Evolutionary conservation across 768 basidiomycete species (phyloP), one percentile per base, ranked within the genome.

Genomic region (Chalciporus piperatus): DNA sequence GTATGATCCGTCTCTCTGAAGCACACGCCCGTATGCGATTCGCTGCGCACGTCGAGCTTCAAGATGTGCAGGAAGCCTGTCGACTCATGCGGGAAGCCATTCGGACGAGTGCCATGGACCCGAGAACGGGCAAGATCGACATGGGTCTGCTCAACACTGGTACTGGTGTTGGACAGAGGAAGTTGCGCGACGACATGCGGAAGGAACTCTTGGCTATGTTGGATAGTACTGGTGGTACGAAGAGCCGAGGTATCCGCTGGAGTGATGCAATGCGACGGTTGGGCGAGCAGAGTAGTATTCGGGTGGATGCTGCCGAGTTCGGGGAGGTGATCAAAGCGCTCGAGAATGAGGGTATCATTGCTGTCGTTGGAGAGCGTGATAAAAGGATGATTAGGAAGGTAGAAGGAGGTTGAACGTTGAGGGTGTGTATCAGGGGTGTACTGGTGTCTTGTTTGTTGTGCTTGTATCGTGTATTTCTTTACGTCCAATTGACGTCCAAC

Each of bases 61-160:
- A 76, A 48, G 97, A 98, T 63, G 97, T 98, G 27, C 76, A 79
- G 55, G 97, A 98, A 69, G 94, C 96, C 1, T 84, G 80, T 62
- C 79, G 97, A n/a, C 80, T 99, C 59, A 98, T 99, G 87, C 84
- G 92, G 41, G 92, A 96, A 67, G 97, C 96, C 4, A 89, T 99
- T 70, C 83, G 92, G 61, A 93, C 95, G 55, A 86, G 85, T 55
- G 93, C 93, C 37, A 95, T 96, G 78, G 95, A 98, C 69, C 96
- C 96, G 10, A 78, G 90, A 20, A 98, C 95, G 12, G 96, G 96
- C 47, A 93, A 95, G 78, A 96, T 98, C 64, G 95, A 98, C 68
- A 90, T 98, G 83, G 91, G 94, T 48, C 69, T 99, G 64, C 79
- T 99, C 59, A 95, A 93, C 66, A 95, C 93, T 3, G 97, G 97